Evolutionary conservation across 2,329 filamentous ascomycete species (phyloP).

Genomic region (Talaromyces pinophilus): DNA sequence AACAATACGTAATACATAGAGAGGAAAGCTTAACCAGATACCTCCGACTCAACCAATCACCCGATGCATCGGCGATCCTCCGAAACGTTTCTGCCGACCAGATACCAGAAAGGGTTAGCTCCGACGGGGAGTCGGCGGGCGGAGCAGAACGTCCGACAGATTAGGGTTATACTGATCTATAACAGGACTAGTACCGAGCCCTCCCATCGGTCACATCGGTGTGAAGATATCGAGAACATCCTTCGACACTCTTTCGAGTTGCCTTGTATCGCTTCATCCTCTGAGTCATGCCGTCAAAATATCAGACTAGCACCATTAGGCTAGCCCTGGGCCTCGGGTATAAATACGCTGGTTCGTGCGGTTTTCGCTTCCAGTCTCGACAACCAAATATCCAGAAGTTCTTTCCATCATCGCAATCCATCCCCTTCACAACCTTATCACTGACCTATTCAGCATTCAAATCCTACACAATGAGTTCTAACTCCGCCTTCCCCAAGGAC

Average conservation of each 20-base stretch:
- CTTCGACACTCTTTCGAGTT: neutral
- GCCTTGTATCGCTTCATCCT: neutral
- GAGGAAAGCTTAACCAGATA: neutral
- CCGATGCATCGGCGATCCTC: neutral
- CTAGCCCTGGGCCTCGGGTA: neutral
- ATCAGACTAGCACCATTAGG: neutral
- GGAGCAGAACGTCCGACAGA: neutral
- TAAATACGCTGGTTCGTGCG: neutral
- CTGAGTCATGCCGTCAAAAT: neutral
- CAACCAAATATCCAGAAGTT: neutral
- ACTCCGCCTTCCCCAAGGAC: neutral
- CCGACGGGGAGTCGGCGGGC: neutral
- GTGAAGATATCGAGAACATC: neutral
- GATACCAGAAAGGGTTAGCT: neutral
- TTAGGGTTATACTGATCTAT: neutral
- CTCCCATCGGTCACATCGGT: neutral
- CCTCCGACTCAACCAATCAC: neutral
- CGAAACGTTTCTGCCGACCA: neutral
- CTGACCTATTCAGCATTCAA: no score
- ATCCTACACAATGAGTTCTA: neutral
- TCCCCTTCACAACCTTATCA: neutral
- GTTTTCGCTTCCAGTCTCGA: neutral
- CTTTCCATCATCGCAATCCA: neutral
- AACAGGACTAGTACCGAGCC: neutral
- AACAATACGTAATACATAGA: no score